Conservation (phyloP, 169 alveolate genomes). For the Eimeria falciformis region DNA sequence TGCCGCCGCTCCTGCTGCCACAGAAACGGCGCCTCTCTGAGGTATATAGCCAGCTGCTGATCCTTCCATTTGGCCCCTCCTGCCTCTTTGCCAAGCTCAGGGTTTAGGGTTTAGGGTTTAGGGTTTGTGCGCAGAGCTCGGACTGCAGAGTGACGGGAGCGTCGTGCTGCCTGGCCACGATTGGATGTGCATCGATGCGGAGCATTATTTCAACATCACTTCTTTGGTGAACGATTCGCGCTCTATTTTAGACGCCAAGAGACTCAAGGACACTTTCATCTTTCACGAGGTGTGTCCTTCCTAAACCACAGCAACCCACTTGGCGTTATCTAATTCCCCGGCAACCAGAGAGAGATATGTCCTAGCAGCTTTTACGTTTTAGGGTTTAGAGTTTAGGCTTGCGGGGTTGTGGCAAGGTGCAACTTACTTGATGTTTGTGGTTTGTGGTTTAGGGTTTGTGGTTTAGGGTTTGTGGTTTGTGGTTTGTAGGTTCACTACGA, state of each 20-base stretch:
- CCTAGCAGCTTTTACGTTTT: too few species aligned
- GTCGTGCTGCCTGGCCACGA: neutral
- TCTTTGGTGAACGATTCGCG: conserved; percentile 1
- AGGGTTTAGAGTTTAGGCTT: too few species aligned
- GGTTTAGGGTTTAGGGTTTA: too few species aligned
- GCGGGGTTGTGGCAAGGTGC: too few species aligned
- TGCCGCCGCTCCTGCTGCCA: neutral
- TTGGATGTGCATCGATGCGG: conserved; percentile 4
- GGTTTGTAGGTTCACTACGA: conserved; percentile 6
- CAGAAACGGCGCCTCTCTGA: neutral
- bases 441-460: neutral
- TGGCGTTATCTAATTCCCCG: too few species aligned
- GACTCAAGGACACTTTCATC: conserved; percentile 18
- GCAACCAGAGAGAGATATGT: too few species aligned
- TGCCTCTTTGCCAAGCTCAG: neutral
- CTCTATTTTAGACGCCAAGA: neutral
- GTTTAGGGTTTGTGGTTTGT: neutral
- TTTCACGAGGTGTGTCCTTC: neutral
- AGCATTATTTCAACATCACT: neutral
- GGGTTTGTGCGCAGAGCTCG: conserved; percentile 29
- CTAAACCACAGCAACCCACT: neutral
- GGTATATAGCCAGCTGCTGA: conserved; percentile 23
- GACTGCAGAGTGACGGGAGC: conserved; percentile 15
- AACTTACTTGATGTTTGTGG: too few species aligned
- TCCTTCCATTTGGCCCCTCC: neutral